Evolutionary conservation across 148 eudicot species (phyloP).

Genomic region (Tetragonia tetragonoides): DNA sequence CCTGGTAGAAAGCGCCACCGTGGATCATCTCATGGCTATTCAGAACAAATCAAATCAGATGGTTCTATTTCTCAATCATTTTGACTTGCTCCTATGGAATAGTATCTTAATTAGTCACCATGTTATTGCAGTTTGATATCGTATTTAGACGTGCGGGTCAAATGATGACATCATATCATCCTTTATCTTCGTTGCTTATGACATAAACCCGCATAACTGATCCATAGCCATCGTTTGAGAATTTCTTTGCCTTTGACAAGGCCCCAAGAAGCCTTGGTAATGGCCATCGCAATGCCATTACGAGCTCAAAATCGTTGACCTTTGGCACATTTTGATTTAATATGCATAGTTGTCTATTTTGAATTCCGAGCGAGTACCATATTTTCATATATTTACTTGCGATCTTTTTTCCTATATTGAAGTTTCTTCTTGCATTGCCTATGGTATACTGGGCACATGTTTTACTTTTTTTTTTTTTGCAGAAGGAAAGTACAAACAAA

Average conservation of each 20-base stretch:
- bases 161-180: no score
- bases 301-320: conserved; percentile 33
- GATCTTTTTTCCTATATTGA: neutral
- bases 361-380: neutral
- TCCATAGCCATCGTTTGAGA: conserved; percentile 37
- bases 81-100: no score
- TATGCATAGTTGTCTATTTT: neutral
- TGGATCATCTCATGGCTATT: no score
- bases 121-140: no score
- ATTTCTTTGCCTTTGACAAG: conserved; percentile 23
- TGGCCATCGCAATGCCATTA: conserved; percentile 32
- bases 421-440: neutral
- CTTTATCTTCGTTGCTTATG: conserved; percentile 32
- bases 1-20: no score
- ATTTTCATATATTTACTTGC: no score
- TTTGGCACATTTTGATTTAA: neutral
- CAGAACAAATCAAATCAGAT: no score
- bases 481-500: no score
- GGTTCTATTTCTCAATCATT: no score
- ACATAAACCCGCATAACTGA: conserved; percentile 41
- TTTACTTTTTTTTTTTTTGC: no score
- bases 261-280: conserved; percentile 15
- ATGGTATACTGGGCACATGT: neutral
- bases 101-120: no score
- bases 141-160: no score